phyloP scores from a whole-genome alignment of 108 stramenopile species.

The Pseudonitzschia multistriata region DNA sequence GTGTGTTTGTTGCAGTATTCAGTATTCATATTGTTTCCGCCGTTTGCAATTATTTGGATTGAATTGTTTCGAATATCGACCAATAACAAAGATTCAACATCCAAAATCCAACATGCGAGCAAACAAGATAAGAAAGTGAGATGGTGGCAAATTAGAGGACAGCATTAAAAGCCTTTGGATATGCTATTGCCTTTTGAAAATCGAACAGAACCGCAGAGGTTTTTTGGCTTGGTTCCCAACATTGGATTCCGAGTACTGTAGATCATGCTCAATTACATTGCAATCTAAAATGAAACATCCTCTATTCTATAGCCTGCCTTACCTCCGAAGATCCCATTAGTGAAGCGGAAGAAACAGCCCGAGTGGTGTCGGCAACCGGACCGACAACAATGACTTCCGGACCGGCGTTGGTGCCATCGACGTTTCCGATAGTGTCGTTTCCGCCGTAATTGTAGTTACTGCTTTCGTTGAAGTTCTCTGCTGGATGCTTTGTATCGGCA shows the following conservation, averaged over 20 bases:
- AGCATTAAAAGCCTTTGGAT: no score
- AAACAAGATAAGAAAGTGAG: no score
- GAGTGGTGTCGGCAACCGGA: neutral
- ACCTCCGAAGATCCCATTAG: conserved; percentile 5
- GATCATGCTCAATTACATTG: no score
- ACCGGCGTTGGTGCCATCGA: neutral
- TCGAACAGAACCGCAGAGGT: no score
- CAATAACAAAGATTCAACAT: no score
- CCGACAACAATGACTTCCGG: neutral
- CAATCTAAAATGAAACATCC: neutral
- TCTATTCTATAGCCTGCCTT: neutral
- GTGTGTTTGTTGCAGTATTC: no score
- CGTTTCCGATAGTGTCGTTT: neutral
- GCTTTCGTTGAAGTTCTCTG: neutral
- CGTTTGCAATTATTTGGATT: neutral
- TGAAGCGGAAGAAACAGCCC: neutral
- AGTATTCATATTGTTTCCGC: neutral
- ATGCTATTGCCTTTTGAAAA: no score
- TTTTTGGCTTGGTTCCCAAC: no score
- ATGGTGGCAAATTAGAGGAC: no score
- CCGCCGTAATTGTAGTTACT: neutral
- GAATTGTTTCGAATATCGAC: no score
- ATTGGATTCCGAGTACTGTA: no score
- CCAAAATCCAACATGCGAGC: no score
- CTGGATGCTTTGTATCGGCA: neutral